phyloP scores from a whole-genome alignment of 2,329 filamentous ascomycete genomes.

The Fusarium temperatum region DNA sequence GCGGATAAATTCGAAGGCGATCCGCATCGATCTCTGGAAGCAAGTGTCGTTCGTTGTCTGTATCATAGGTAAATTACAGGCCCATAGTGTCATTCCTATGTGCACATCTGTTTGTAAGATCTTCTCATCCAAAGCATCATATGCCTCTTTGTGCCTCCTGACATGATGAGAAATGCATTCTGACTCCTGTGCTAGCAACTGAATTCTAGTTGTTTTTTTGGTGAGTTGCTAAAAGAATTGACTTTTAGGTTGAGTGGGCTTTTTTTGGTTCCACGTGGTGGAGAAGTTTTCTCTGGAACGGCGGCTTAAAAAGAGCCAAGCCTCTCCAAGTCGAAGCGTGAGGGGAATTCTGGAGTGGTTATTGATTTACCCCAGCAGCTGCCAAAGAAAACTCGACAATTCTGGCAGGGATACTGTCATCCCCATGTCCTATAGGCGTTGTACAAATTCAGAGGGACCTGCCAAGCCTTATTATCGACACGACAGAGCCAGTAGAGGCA shows the following conservation, averaged over 20 bases:
- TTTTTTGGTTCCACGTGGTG: neutral
- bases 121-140: neutral
- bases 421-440: conserved; percentile 12
- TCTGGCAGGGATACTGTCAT: conserved; percentile 26
- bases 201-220: neutral
- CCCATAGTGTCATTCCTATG: neutral
- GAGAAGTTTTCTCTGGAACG: neutral
- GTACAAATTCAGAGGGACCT: conserved; percentile 15
- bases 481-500: conserved; percentile 33
- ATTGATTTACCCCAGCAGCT: neutral
- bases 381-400: neutral
- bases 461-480: conserved; percentile 30
- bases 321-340: neutral
- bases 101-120: neutral
- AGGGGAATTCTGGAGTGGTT: neutral
- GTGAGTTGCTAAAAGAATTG: neutral
- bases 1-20: conserved; percentile 3
- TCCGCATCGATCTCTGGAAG: neutral
- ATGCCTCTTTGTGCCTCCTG: too few relatives aligned
- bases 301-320: conserved; percentile 8
- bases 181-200: neutral
- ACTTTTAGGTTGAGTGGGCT: neutral
- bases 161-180: neutral
- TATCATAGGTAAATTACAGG: neutral
- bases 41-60: neutral